Evolutionary conservation across 2,329 filamentous ascomycete genomes (phyloP).

Genomic region (Phaeosphaeriaceae sp.): DNA sequence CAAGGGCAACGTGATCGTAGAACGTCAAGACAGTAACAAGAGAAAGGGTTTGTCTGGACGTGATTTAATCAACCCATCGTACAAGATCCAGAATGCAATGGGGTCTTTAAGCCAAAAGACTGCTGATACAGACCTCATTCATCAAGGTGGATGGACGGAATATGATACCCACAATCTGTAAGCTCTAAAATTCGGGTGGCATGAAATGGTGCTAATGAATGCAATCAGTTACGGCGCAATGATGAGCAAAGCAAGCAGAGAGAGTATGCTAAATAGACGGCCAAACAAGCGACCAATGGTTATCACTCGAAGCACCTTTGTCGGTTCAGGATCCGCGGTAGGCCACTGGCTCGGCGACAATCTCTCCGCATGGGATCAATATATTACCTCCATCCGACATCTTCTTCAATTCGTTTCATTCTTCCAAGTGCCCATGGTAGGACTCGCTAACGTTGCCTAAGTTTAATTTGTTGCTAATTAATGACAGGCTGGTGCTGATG

Average conservation of each 20-base stretch:
- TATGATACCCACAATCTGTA: conserved; percentile 79
- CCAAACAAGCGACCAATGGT: conserved; percentile 70
- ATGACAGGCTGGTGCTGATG: conserved; percentile 60
- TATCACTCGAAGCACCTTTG: conserved; percentile 79
- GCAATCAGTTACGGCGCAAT: conserved; percentile 65
- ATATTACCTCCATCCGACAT: conserved; percentile 48
- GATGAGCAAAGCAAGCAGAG: conserved; percentile 71
- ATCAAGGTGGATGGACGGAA: conserved; percentile 69
- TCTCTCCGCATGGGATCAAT: conserved; percentile 51
- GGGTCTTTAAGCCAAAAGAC: conserved; percentile 55
- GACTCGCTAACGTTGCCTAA: background rate
- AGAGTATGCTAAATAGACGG: conserved; percentile 73
- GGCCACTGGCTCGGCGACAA: conserved; percentile 67
- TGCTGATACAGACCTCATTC: conserved; percentile 70
- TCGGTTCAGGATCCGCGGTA: conserved; percentile 68
- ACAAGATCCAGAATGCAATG: conserved; percentile 67
- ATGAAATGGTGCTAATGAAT: conserved; percentile 50
- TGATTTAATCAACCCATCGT: conserved; percentile 68
- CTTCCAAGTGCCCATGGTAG: conserved; percentile 55
- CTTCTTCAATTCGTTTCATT: conserved; percentile 54
- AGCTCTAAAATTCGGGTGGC: conserved; percentile 65
- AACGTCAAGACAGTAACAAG: conserved; percentile 41
- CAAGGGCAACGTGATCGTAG: background rate
- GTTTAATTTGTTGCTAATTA: background rate
- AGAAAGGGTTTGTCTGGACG: conserved; percentile 65